Evolutionary conservation across 352 stramenopile species (phyloP), one percentile per base, ranked within the genome.

Genomic region (Thraustochytrium sp.): DNA sequence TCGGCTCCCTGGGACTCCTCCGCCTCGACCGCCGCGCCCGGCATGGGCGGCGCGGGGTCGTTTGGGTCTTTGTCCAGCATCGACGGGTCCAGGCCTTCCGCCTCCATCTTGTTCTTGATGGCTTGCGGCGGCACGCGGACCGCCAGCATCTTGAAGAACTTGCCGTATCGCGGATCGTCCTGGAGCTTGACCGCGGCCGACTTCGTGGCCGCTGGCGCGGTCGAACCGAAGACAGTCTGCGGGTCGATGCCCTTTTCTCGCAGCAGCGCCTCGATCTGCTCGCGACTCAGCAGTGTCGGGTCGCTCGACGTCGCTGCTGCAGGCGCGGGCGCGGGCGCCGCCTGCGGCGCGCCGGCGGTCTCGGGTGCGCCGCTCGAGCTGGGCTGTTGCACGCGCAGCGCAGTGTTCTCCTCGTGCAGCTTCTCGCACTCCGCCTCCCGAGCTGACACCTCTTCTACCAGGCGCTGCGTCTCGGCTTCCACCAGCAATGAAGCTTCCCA

Each of bases 81-180:
- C 13, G 54, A 64, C 34, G 88, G 85, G 84, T 92, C 89, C 46
- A 92, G 85, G 26, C 88, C 90, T 84, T 94, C 93, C 36, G 93
- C 90, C 36, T 85, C 88, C 88, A 97, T 91, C 74, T 97, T 96
- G 87, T 97, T 90, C 87, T 97, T 94, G 21, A 98, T 93, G 78
- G 97, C 93, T 83, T 93, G 93, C 1, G 89, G 55, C 4, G 91
- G 91, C 88, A 96, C 93, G 2, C 91, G 90, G 90, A 96, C 94
- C 65, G 93, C 93, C 34, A 93, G 36, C 87, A 98, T 92, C 86
- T 98, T 98, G 84, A 98, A 98, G 84, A 97, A 98, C 84, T 97
- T 98, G 29, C 90, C 88, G 84, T 96, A 98, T 5, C 86, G 63
- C 38, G 78, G 82, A 46, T 91, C 88, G 62, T 92, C 86, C 84